These are phyloP conservation scores for Brassica nigra DNA, from an alignment of 345 rosid genomes.

Conservation along the genomic window DNA sequence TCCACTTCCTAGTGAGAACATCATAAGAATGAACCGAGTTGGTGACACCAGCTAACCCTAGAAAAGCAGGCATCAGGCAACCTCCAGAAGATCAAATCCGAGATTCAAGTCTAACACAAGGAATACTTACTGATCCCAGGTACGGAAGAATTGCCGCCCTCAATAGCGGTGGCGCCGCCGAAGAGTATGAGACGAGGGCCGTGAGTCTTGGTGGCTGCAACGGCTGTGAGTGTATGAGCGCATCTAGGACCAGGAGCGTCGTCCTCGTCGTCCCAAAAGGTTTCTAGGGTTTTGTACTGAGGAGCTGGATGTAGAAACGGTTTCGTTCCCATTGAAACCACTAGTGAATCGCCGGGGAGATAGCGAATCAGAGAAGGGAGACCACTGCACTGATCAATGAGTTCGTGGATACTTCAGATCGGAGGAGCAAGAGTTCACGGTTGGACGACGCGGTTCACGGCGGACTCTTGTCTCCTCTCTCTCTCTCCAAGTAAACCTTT, in stretches of 20 bases:
- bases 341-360: not conserved
- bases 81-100: constrained; percentile 11
- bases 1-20: constrained; percentile 91
- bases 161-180: constrained; percentile 98
- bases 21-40: constrained; percentile 93
- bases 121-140: constrained; percentile 85
- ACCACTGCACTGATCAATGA: constrained; percentile 12
- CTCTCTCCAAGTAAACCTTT: not conserved
- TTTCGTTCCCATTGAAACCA: constrained; percentile 50
- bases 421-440: constrained; percentile 29
- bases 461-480: constrained; percentile 18
- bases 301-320: constrained; percentile 88
- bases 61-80: constrained; percentile 8
- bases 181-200: constrained; percentile 97
- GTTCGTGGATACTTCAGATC: constrained; percentile 23
- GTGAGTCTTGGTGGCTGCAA: constrained; percentile 81
- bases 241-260: constrained; percentile 98
- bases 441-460: constrained; percentile 2
- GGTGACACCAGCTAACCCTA: constrained; percentile 97
- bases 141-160: constrained; percentile 78
- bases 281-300: constrained; percentile 70
- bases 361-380: constrained; percentile 14
- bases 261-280: constrained; percentile 87
- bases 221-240: constrained; percentile 89
- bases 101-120: not conserved